phyloP scores from a whole-genome alignment of 169 alveolate species.

The Eimeria nieschulzi region DNA sequence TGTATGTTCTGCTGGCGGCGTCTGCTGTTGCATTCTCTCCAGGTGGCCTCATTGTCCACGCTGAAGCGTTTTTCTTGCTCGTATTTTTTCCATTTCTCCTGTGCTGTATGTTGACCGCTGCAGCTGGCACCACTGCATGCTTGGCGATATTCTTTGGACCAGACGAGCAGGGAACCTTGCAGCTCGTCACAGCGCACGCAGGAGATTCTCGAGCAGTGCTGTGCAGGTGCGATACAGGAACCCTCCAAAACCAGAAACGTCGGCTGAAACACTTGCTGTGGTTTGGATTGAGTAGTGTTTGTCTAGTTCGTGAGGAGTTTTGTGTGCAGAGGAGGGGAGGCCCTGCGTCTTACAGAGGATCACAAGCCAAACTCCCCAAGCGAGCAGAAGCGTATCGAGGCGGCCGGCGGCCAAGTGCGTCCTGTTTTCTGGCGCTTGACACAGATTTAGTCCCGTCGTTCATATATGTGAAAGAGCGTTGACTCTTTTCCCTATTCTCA shows the following conservation, averaged over 20 bases:
- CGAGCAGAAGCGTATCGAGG: slow-evolving; percentile 62
- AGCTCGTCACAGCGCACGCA: slow-evolving; percentile 76
- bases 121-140: slow-evolving; percentile 70
- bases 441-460: too few relatives aligned
- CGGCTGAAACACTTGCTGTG: background rate
- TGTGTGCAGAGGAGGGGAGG: slow-evolving; percentile 47
- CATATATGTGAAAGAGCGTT: background rate
- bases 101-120: background rate
- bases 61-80: background rate
- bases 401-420: slow-evolving; percentile 68
- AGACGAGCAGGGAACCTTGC: slow-evolving; percentile 60
- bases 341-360: slow-evolving; percentile 73
- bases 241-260: background rate
- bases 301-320: background rate
- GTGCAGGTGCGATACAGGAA: slow-evolving; percentile 25
- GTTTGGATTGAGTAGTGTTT: background rate
- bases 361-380: slow-evolving; percentile 67
- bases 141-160: slow-evolving; percentile 66
- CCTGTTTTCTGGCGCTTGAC: too few relatives aligned
- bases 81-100: background rate
- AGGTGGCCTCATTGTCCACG: background rate
- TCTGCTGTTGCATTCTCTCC: background rate
- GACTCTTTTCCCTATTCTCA: background rate
- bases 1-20: background rate
- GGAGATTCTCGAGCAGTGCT: slow-evolving; percentile 76